These are phyloP conservation scores for Crucibulum laeve DNA, from an alignment of 768 basidiomycete species.

Conservation along the genomic window DNA sequence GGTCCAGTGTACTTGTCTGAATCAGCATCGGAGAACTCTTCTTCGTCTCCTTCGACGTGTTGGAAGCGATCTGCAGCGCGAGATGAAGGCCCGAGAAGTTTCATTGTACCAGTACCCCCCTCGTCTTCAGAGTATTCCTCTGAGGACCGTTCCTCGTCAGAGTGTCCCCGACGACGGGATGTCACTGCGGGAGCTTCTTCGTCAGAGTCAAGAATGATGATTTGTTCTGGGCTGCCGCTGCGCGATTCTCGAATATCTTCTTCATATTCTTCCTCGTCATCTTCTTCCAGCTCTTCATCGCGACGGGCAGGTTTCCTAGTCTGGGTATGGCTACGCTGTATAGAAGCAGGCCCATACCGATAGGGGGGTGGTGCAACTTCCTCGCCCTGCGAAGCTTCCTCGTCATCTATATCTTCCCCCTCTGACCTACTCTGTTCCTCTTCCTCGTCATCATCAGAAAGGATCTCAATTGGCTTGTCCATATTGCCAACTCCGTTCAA, in stretches of 20 bases:
- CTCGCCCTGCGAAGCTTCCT: neutral
- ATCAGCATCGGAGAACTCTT: neutral
- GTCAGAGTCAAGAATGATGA: conserved; percentile 3
- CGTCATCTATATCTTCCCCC: neutral
- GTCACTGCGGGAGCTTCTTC: neutral
- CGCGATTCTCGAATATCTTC: conserved; percentile 9
- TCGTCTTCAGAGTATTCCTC: conserved; percentile 12
- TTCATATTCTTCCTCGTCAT: conserved; percentile 13
- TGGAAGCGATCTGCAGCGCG: too few relatives aligned
- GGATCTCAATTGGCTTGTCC: conserved; percentile 44
- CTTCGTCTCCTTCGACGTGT: too few relatives aligned
- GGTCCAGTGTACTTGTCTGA: too few relatives aligned
- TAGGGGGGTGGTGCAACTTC: too few relatives aligned
- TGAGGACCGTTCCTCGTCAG: conserved; percentile 5
- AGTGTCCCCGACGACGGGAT: neutral
- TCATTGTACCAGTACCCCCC: too few relatives aligned
- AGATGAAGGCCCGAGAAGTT: too few relatives aligned
- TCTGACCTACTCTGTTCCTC: conserved; percentile 8
- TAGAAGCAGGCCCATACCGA: too few relatives aligned
- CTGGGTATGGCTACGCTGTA: too few relatives aligned
- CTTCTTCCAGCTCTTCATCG: neutral
- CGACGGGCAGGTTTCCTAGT: too few relatives aligned
- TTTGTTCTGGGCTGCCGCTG: neutral
- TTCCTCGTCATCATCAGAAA: conserved; percentile 17
- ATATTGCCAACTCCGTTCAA: conserved; percentile 30